phyloP scores from a whole-genome alignment of 2,329 filamentous ascomycete genomes.

The Ceratocystis colombiana region DNA sequence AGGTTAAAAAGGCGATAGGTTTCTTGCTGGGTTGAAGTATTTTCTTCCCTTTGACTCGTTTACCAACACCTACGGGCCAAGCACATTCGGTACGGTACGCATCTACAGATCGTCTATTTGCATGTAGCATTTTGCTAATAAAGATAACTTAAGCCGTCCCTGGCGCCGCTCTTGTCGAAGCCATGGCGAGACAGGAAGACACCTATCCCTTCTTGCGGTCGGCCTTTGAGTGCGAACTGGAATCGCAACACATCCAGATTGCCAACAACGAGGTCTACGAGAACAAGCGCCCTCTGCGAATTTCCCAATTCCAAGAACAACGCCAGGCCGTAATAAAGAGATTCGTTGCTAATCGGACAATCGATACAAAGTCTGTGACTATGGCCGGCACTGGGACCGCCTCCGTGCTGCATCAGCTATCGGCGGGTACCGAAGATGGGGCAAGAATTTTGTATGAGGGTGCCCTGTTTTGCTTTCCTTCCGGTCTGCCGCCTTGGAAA shows the following conservation, averaged over 20 bases:
- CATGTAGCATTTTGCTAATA: background rate
- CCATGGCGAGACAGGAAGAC: background rate
- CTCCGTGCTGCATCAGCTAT: background rate
- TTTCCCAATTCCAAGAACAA: background rate
- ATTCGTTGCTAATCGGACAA: background rate
- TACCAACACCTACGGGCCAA: no score
- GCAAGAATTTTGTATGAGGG: background rate
- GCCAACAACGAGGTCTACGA: constrained; percentile 1
- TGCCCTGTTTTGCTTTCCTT: background rate
- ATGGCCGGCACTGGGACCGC: background rate
- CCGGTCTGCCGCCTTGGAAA: background rate
- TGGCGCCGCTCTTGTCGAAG: background rate
- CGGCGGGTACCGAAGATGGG: background rate
- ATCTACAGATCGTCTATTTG: background rate
- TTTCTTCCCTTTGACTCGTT: no score
- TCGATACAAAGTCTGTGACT: background rate
- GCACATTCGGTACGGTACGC: background rate
- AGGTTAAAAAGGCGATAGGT: no score
- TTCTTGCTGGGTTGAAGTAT: no score
- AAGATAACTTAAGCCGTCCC: background rate
- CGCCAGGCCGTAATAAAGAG: background rate
- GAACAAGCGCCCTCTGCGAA: background rate
- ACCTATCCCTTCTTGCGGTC: background rate
- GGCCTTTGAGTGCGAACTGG: background rate
- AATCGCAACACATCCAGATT: background rate